Evolutionary conservation across 345 rosid species (phyloP), one percentile per base, ranked within the genome.

Genomic region (Syzygium jambos): DNA sequence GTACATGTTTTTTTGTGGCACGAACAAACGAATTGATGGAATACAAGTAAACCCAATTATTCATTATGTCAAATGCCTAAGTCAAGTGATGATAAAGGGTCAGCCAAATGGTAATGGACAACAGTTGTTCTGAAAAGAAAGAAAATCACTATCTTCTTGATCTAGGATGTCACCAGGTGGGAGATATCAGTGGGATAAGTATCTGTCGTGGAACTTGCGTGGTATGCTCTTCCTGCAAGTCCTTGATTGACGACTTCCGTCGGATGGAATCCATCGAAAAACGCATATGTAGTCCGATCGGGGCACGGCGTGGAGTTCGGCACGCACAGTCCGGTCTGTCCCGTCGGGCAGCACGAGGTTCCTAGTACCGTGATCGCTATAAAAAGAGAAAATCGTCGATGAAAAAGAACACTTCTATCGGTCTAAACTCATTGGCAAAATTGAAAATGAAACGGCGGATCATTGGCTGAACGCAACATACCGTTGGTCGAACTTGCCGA

Each of bases 251-350:
- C 86, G 34, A 88, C 88, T 56, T 92, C 93, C 0, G 94, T 87
- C 6, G 93, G 93, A 88, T 93, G 94, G 61, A 92, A 92, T 6
- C 91, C 89, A 78, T 93, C 96, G 89, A 91, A 93, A 77, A 93
- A 94, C 38, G 88, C 4, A 41, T 61, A 77, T 5, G 15, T 7
- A 13, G 16, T 43, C 80, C 94, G 90, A 27, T 90, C 23, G 12
- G 6, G 25, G 55, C 95, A 92, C 16, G 93, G 90, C 59, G 54
- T 84, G 43, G 87, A 86, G 49, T 63, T 52, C 2, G 91, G 90
- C 30, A 89, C 41, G 86, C 93, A 94, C 23, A 87, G 88, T 13
- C 93, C 92, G 29, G 78, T 84, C 7, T 89, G 84, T 41, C 87
- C 87, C 38, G 90, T 92, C 11, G 89, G 90, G 85, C 95, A 94